Evolutionary conservation across 345 rosid species (phyloP).

Genomic region (Iberis pinnata): DNA sequence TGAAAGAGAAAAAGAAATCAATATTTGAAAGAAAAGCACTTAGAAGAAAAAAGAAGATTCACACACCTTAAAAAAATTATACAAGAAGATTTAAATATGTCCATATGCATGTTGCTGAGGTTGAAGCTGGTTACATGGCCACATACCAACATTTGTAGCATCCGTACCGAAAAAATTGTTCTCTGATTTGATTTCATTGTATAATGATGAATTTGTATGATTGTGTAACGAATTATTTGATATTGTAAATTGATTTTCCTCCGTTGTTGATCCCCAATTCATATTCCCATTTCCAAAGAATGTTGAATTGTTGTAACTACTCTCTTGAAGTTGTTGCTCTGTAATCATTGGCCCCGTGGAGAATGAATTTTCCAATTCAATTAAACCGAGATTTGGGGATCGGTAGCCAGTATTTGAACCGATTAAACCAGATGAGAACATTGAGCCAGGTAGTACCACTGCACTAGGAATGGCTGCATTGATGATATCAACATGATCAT

Average conservation of each 20-base stretch:
- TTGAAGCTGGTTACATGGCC: conserved; percentile 50
- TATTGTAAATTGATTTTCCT: conserved; percentile 20
- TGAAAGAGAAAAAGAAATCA: background rate
- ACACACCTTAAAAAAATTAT: conserved; percentile 26
- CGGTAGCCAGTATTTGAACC: background rate
- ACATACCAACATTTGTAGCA: conserved; percentile 37
- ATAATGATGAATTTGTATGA: conserved; percentile 48
- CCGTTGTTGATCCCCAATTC: conserved; percentile 60
- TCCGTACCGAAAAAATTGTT: conserved; percentile 40
- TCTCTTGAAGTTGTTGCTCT: conserved; percentile 17
- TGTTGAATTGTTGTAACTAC: conserved; percentile 45
- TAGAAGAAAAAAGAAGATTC: conserved; percentile 1
- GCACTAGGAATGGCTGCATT: conserved; percentile 32
- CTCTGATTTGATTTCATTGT: conserved; percentile 69
- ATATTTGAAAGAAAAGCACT: background rate
- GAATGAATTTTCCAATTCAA: background rate
- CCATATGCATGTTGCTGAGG: conserved; percentile 41
- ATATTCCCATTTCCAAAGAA: conserved; percentile 43
- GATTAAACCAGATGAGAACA: conserved; percentile 28
- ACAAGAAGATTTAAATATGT: conserved; percentile 26
- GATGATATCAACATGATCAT: conserved; percentile 21
- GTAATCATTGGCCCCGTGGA: background rate
- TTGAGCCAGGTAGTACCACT: conserved; percentile 31
- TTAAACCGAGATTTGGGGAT: background rate
- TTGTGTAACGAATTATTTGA: conserved; percentile 41